Conservation (phyloP, 495 filamentous ascomycete species). For the Chaetomidium leptoderma region DNA sequence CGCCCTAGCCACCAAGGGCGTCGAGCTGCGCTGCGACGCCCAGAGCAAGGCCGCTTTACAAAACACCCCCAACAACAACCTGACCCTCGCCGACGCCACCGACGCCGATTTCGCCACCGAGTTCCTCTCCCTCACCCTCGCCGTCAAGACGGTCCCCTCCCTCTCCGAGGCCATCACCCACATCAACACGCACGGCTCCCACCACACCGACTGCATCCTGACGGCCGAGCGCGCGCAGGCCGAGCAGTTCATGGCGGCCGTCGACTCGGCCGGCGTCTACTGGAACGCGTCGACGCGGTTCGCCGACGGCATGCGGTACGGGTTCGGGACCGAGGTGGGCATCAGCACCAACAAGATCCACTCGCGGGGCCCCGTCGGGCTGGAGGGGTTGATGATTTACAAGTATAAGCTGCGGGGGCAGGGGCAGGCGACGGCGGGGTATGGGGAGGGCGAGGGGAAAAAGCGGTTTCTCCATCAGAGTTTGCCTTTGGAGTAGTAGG, state of each 20-base stretch:
- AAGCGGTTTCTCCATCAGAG: slow-evolving; percentile 66
- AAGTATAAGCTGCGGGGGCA: slow-evolving; percentile 83
- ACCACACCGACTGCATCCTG: slow-evolving; percentile 91
- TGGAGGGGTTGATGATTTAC: slow-evolving; percentile 94
- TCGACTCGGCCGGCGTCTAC: slow-evolving; percentile 91
- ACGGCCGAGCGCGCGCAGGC: slow-evolving; percentile 63
- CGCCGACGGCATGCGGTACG: slow-evolving; percentile 93
- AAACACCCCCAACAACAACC: slow-evolving; percentile 31
- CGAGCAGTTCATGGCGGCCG: slow-evolving; percentile 70
- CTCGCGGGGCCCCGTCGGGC: slow-evolving; percentile 83
- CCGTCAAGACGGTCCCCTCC: slow-evolving; percentile 70
- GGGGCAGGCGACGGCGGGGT: slow-evolving; percentile 71
- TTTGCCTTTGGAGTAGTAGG: slow-evolving; percentile 37
- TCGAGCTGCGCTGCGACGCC: slow-evolving; percentile 78
- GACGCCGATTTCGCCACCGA: slow-evolving; percentile 80
- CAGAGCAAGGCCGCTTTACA: slow-evolving; percentile 58
- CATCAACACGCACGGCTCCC: slow-evolving; percentile 87
- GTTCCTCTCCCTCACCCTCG: slow-evolving; percentile 79
- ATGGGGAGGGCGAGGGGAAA: slow-evolving; percentile 64
- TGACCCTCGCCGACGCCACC: slow-evolving; percentile 55
- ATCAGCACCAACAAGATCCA: slow-evolving; percentile 99
- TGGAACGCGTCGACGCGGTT: slow-evolving; percentile 96
- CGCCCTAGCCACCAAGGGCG: slow-evolving; percentile 69
- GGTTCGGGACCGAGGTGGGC: slow-evolving; percentile 96
- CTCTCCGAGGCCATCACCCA: slow-evolving; percentile 73